Conservation (phyloP, 495 filamentous ascomycete genomes). For the Podospora anserina region DNA sequence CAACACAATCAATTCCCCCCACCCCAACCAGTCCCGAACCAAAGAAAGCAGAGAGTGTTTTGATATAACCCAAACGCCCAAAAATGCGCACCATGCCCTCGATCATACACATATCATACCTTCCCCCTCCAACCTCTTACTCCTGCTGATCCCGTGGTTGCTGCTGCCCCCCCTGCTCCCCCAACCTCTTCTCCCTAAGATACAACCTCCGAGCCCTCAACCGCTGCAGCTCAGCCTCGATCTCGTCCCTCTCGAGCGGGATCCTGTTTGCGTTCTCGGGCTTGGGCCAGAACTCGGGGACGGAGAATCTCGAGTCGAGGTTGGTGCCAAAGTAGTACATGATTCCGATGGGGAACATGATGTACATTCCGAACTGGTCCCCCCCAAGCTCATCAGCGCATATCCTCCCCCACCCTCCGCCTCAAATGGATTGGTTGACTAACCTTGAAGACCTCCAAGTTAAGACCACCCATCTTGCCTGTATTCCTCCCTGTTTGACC, state of each 20-base stretch:
- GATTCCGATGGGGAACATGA: constrained; percentile 96
- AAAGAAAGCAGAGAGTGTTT: neutral
- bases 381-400: neutral
- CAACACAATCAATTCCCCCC: neutral
- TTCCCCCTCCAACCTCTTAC: neutral
- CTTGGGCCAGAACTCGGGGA: constrained; percentile 92
- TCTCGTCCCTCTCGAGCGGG: constrained; percentile 85
- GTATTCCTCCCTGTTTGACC: neutral
- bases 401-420: neutral
- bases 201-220: constrained; percentile 61
- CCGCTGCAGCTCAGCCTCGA: constrained; percentile 69
- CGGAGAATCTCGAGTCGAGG: constrained; percentile 83
- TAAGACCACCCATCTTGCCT: constrained; percentile 68
- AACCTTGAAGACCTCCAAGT: constrained; percentile 92
- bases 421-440: neutral
- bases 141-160: constrained; percentile 17
- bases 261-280: constrained; percentile 82
- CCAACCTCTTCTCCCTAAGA: constrained; percentile 57
- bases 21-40: neutral
- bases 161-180: constrained; percentile 44
- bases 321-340: constrained; percentile 99
- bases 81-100: no score
- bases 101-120: neutral
- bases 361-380: constrained; percentile 88
- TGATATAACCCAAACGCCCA: neutral